Evolutionary conservation across 108 stramenopile species (phyloP).

Genomic region (Craspedostauros australis): DNA sequence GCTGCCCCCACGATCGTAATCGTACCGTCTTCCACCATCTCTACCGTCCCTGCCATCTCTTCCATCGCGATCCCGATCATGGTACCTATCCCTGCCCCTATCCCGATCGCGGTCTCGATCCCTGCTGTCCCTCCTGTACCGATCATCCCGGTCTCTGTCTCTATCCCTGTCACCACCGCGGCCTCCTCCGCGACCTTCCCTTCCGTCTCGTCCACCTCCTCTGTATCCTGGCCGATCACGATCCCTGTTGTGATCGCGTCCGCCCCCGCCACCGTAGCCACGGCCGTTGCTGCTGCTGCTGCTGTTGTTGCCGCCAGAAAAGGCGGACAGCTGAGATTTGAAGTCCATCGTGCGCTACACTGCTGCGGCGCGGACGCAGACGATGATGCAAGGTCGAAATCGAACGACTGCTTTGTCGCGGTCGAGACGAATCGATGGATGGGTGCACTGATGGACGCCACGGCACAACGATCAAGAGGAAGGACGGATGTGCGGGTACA

Average conservation of each 20-base stretch:
- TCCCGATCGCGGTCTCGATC: slow-evolving; percentile 3
- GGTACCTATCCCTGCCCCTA: neutral
- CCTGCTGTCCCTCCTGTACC: too few species aligned
- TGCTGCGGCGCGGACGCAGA: too few species aligned
- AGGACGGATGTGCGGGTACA: too few species aligned
- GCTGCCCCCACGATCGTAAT: too few species aligned
- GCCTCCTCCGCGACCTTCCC: slow-evolving; percentile 8
- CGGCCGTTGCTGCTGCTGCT: slow-evolving; percentile 2
- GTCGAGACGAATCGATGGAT: too few species aligned
- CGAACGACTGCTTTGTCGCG: too few species aligned
- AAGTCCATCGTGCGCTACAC: slow-evolving; percentile 33
- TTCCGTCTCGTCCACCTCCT: neutral
- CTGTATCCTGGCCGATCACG: neutral
- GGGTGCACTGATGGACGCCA: too few species aligned
- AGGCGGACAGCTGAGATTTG: slow-evolving; percentile 31
- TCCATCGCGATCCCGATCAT: slow-evolving; percentile 8
- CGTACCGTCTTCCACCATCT: too few species aligned
- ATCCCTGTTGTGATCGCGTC: neutral
- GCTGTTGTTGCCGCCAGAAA: slow-evolving; percentile 8
- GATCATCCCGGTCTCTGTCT: slow-evolving; percentile 12
- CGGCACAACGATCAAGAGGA: too few species aligned
- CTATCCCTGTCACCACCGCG: slow-evolving; percentile 5
- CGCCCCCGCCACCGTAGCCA: slow-evolving; percentile 10
- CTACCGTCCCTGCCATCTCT: too few species aligned
- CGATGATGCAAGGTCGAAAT: too few species aligned